Conservation (phyloP, 2,329 filamentous ascomycete species). For the Diplodia sapinea region DNA sequence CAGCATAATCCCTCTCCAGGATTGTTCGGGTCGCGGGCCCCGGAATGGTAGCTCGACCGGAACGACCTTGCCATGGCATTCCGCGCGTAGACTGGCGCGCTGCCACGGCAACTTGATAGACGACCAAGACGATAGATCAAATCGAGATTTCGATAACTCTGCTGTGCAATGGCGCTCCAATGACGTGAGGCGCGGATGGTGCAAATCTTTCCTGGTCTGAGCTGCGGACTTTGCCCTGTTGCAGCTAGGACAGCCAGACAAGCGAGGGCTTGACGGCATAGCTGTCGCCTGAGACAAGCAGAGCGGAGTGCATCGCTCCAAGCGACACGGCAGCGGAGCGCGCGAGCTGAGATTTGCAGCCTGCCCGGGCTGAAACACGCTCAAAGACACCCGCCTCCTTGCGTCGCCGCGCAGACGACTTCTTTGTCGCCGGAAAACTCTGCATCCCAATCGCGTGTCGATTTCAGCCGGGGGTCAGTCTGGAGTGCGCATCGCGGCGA, state of each 20-base stretch:
- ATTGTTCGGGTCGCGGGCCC: background rate
- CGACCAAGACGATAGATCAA: background rate
- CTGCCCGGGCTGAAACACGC: constrained; percentile 10
- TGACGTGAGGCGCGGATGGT: constrained; percentile 14
- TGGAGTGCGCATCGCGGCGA: constrained; percentile 25
- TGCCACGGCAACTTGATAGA: background rate
- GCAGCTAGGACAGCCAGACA: constrained; percentile 8
- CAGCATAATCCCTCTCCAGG: background rate
- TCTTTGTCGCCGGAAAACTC: constrained; percentile 23
- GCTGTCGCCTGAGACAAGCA: too few species aligned
- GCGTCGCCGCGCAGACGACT: background rate
- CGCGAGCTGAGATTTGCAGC: background rate
- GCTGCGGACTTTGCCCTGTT: background rate
- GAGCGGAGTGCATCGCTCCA: background rate
- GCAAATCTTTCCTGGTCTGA: constrained; percentile 20
- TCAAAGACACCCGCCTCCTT: constrained; percentile 15
- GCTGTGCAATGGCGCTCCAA: background rate
- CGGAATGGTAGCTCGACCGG: constrained; percentile 10
- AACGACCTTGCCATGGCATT: background rate
- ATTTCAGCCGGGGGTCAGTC: background rate
- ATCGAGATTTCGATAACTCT: background rate
- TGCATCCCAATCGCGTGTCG: background rate
- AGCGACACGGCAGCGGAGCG: constrained; percentile 8
- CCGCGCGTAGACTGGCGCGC: background rate
- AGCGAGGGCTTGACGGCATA: too few species aligned